Evolutionary conservation across 2,329 filamentous ascomycete species (phyloP).

Genomic region (Botrytis pseudocinerea): DNA sequence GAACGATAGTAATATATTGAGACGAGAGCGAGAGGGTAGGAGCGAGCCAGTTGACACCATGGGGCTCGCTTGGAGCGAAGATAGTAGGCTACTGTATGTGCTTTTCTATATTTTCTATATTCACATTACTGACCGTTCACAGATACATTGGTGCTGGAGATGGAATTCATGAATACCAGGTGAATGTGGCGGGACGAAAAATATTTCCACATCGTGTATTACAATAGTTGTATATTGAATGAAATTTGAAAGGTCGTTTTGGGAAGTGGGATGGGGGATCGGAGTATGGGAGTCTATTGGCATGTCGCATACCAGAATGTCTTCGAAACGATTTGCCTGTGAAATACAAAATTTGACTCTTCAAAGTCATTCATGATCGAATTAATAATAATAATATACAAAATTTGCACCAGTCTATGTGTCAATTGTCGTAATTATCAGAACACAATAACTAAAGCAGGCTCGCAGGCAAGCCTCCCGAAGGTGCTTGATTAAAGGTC

Average conservation of each 20-base stretch:
- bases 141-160: constrained; percentile 68
- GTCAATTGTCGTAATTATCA: neutral
- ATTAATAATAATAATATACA: neutral
- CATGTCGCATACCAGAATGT: neutral
- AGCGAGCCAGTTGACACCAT: constrained; percentile 55
- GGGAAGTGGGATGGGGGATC: neutral
- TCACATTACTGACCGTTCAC: constrained; percentile 20
- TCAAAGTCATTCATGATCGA: neutral
- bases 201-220: constrained; percentile 56
- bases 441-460: neutral
- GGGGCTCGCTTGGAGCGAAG: constrained; percentile 62
- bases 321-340: neutral
- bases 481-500: neutral
- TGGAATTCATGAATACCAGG: constrained; percentile 72
- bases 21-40: constrained; percentile 30
- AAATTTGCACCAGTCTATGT: neutral
- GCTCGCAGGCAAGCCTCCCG: neutral
- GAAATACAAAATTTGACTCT: neutral
- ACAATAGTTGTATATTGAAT: constrained; percentile 43
- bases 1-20: constrained; percentile 37
- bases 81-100: constrained; percentile 60
- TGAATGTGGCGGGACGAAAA: constrained; percentile 64
- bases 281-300: constrained; percentile 2
- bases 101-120: neutral
- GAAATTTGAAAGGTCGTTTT: neutral